Base-by-base conservation (phyloP, 106 monocot species). In the Dendrobium catenatum region DNA sequence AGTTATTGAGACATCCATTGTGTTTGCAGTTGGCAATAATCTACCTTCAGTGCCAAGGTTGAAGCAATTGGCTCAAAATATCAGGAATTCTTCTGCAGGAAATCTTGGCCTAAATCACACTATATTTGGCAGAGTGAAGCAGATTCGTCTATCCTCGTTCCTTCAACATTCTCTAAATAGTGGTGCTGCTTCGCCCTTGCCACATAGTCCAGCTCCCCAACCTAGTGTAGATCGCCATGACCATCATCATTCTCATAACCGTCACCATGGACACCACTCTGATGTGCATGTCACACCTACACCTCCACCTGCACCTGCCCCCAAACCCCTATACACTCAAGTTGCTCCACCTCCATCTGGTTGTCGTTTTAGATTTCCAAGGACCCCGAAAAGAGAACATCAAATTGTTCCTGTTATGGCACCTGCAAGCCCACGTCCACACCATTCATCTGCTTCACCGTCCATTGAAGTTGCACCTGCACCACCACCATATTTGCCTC, bases 41-140 rank as follows among this genome's bases (percentile, higher is more conserved):
- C 86, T 80, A 78, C 92, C 97, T 9, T 91, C 98, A n/a, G 55
- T 81, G 7, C 89, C 92, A 80, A 85, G 98, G 75, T 58, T 98
- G 82, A 93, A 91, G 82, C 86, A 98, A 79, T 80, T 98, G 80
- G 94, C 93, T 76, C 85, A 93, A 85, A 91, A 86, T 48, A 91
- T 95, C 10, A 80, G 77, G 68, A 88, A 85, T 80, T 93, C 91
- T n/a, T 88, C 89, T 74, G 86, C 59, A 24, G 94, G 86, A 77
- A 98, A 98, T 47, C 90, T 98, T 77, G 97, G 97, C 44, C 88
- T 98, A 40, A 98, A 98, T 81, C 88, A 94, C 80, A 98, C 92
- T 58, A 86, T 93, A 44, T 98, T 98, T 88, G 97, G 97, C 77
- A 89, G 82, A 88, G 97, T 98, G 80, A 98, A 94, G 84, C 97